Conservation (phyloP, 495 filamentous ascomycete genomes). For the Xylaria longipes region DNA sequence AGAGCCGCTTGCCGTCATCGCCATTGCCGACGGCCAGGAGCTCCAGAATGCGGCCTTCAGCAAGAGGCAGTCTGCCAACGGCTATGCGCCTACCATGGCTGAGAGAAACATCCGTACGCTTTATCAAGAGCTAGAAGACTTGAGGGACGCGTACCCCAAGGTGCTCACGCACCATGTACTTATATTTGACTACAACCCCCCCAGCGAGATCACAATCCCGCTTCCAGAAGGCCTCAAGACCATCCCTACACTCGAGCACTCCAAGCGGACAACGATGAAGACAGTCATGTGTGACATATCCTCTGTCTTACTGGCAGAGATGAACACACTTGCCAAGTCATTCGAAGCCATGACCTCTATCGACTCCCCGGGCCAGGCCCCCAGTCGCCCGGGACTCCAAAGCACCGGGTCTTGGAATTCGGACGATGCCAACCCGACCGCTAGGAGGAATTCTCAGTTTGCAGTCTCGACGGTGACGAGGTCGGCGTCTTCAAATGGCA, state of each 20-base stretch:
- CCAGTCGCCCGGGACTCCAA: conserved; percentile 42
- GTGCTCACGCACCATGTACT: conserved; percentile 79
- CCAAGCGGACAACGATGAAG: conserved; percentile 88
- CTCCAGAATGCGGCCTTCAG: conserved; percentile 54
- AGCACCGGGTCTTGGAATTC: conserved; percentile 42
- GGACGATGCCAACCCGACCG: conserved; percentile 43
- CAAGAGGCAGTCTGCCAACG: conserved; percentile 53
- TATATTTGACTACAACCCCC: conserved; percentile 72
- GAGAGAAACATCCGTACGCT: conserved; percentile 60
- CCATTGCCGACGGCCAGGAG: conserved; percentile 75
- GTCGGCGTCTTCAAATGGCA: conserved; percentile 56
- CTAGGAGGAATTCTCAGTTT: conserved; percentile 63
- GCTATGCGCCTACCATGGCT: conserved; percentile 50
- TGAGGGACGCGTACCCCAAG: conserved; percentile 74
- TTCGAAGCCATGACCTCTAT: conserved; percentile 80
- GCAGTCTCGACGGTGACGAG: conserved; percentile 48
- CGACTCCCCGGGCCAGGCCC: conserved; percentile 69
- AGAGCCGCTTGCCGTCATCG: conserved; percentile 80
- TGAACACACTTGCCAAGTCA: conserved; percentile 84
- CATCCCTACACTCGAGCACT: conserved; percentile 73
- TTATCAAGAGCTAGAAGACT: conserved; percentile 69
- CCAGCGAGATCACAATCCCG: conserved; percentile 48
- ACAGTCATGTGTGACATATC: conserved; percentile 94
- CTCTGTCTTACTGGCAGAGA: conserved; percentile 79
- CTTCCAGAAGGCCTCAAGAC: conserved; percentile 69